These are phyloP conservation scores for Hyaloscypha variabilis DNA, from an alignment of 495 filamentous ascomycete species.

Conservation along the genomic window DNA sequence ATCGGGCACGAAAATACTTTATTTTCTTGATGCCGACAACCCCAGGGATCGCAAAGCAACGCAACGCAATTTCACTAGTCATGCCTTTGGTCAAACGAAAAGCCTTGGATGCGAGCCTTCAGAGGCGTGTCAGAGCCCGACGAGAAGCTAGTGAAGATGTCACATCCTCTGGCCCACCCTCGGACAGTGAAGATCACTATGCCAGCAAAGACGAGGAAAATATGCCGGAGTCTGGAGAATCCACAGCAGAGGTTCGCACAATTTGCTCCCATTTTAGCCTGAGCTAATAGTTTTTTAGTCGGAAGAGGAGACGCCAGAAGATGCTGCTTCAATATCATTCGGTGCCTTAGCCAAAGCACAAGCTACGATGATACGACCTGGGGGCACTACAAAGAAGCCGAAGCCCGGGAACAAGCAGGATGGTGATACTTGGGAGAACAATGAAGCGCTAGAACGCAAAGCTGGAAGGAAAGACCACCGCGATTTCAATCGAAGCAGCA, in stretches of 20 bases:
- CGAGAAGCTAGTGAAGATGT: slow-evolving; percentile 58
- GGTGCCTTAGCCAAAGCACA: slow-evolving; percentile 86
- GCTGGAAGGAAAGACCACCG: slow-evolving; percentile 39
- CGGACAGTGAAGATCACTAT: background rate
- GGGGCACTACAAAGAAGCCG: slow-evolving; percentile 36
- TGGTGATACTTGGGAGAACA: slow-evolving; percentile 32
- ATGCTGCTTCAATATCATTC: slow-evolving; percentile 69
- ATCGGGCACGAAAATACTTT: slow-evolving; percentile 5
- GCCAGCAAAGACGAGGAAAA: background rate
- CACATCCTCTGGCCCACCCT: slow-evolving; percentile 37
- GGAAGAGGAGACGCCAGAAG: slow-evolving; percentile 35
- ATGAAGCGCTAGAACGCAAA: slow-evolving; percentile 42
- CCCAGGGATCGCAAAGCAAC: too few relatives aligned
- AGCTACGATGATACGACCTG: slow-evolving; percentile 51
- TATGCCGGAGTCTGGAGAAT: slow-evolving; percentile 4
- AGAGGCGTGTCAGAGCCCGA: slow-evolving; percentile 61
- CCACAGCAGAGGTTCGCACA: background rate
- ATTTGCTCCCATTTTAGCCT: background rate
- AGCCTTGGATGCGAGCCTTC: slow-evolving; percentile 39
- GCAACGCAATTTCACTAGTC: background rate
- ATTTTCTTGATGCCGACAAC: background rate
- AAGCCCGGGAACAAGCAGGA: slow-evolving; percentile 23
- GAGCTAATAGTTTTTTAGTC: slow-evolving; percentile 3
- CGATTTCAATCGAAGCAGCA: slow-evolving; percentile 62
- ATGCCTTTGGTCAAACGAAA: slow-evolving; percentile 42